Base-by-base conservation (phyloP, 2,329 filamentous ascomycete species). In the Stachybotrys chartarum region DNA sequence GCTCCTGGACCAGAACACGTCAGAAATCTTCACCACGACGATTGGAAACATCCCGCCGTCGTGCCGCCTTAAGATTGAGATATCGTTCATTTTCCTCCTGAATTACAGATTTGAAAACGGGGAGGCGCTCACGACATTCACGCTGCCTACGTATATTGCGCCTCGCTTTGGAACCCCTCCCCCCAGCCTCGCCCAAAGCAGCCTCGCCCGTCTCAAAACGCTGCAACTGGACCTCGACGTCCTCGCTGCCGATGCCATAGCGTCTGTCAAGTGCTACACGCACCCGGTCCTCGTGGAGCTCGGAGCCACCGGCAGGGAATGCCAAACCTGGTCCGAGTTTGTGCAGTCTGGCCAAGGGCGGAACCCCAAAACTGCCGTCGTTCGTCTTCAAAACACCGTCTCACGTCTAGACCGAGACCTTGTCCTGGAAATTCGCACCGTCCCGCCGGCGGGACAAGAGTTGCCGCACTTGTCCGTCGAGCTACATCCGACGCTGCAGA, bases 11-110 rank as follows among this genome's bases (percentile, higher is more conserved):
- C 55, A 58, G 45, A 17, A 58, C 44, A 57, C 57, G 17, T 30
- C 55, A 3, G 57, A 59, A 24, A 55, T 59, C 18, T 59, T 59
- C 55, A 59, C 53, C 39, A 57, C 56, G 35, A 50, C 49, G 16
- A 45, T 58, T 16, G 57, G 50, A 39, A 58, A 58, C 55, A 58
- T 58, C 31, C 53, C 52, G 3, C 44, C 56, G 52, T 49, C 54
- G 42, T 54, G 54, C 10, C 58, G 53, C 45, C 52, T 59, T 46
- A 42, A 52, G 49, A 52, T 54, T 10, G 51, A 59, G 47, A 18
- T 59, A 18, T 52, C 52, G 10, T 58, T 58, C 8, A 58, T 58
- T 42, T 52, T 50, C 10, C 49, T 59, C 8, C 56, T 59, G 24
- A 59, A 59, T 35, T 48, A 56, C 47, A 53, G 52, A 6, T 30